A percentile compares a stretch with the other conserved stretches of the same genome.
These are phyloP conservation scores for Pisolithus orientalis DNA, from an alignment of 768 basidiomycete species.

Conservation along the genomic window DNA sequence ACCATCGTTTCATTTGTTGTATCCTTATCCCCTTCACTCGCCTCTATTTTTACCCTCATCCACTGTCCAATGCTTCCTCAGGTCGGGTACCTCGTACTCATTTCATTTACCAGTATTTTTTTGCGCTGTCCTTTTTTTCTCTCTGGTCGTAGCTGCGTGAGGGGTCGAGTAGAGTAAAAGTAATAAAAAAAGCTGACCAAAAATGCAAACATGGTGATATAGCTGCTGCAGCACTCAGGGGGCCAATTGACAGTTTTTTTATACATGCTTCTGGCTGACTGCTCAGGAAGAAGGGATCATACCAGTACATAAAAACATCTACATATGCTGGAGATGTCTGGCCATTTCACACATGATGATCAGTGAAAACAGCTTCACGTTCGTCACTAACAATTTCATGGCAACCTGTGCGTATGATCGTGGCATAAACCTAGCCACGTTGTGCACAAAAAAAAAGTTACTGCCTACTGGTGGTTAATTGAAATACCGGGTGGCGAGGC, in stretches of 20 bases:
- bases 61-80: conserved; percentile 1
- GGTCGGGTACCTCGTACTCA: conserved; percentile 6
- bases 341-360: too few relatives aligned
- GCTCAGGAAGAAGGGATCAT: too few relatives aligned
- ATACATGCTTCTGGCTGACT: background rate
- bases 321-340: too few relatives aligned
- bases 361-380: too few relatives aligned
- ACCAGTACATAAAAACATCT: too few relatives aligned
- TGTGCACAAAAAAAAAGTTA: too few relatives aligned
- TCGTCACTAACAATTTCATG: too few relatives aligned
- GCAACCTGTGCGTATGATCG: too few relatives aligned
- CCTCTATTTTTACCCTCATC: conserved; percentile 10
- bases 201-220: background rate
- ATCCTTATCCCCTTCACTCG: background rate
- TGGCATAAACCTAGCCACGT: too few relatives aligned
- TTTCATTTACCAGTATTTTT: conserved; percentile 8
- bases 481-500: too few relatives aligned
- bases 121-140: background rate
- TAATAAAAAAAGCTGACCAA: background rate
- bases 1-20: conserved; percentile 8
- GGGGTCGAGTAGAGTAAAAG: conserved; percentile 14
- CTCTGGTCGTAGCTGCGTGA: conserved; percentile 18
- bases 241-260: background rate
- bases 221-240: background rate
- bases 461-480: too few relatives aligned